phyloP scores from a whole-genome alignment of 768 basidiomycete species.

The Termitomyces bulborhizus region DNA sequence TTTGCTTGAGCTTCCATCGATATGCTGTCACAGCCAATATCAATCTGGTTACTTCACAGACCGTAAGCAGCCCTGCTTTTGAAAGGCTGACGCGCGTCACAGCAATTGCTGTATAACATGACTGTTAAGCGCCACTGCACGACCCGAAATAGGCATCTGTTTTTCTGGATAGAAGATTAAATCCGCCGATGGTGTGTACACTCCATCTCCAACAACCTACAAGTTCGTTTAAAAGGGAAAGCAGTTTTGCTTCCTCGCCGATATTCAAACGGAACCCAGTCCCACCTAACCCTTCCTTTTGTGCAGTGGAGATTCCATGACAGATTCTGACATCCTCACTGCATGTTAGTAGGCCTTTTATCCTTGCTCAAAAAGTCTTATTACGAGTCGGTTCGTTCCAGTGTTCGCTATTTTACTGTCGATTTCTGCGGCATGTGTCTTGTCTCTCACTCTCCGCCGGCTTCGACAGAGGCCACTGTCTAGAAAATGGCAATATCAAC shows the following conservation, averaged over 20 bases:
- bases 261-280: too few relatives aligned
- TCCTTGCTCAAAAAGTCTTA: too few relatives aligned
- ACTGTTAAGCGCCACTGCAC: not conserved
- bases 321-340: not conserved
- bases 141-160: not conserved
- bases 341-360: too few relatives aligned
- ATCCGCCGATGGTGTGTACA: not conserved
- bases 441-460: too few relatives aligned
- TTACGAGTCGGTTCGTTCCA: too few relatives aligned
- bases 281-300: not conserved
- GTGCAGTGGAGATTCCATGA: not conserved
- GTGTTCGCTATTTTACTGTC: too few relatives aligned
- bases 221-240: not conserved
- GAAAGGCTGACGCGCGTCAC: not conserved
- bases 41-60: not conserved
- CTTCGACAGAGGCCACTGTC: too few relatives aligned
- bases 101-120: not conserved
- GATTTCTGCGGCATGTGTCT: too few relatives aligned
- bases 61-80: too few relatives aligned
- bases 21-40: too few relatives aligned
- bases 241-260: not conserved
- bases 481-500: too few relatives aligned
- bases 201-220: not conserved
- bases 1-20: too few relatives aligned
- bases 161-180: not conserved